Conservation (phyloP, 192 early-diverging fungal genomes). For the Jimgerdemannia flammicorona region DNA sequence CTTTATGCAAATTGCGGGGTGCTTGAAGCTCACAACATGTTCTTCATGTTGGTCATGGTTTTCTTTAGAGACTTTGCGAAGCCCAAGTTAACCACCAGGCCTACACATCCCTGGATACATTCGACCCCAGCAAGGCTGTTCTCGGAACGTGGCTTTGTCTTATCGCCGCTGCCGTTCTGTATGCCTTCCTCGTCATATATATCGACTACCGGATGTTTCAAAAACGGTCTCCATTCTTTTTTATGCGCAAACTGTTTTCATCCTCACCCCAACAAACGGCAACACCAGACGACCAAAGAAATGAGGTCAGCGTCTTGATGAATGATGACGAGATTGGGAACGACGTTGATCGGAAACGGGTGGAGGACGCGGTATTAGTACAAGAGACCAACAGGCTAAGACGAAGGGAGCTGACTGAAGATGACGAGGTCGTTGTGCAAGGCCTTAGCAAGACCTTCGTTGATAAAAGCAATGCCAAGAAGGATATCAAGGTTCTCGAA, state of each 20-base stretch:
- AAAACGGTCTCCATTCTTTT: background rate
- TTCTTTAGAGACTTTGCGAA: slow-evolving; percentile 18
- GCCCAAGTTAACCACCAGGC: slow-evolving; percentile 38
- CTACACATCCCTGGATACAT: slow-evolving; percentile 65
- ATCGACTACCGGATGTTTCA: slow-evolving; percentile 25
- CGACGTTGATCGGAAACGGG: background rate
- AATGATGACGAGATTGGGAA: background rate
- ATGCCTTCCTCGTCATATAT: slow-evolving; percentile 21
- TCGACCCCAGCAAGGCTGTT: slow-evolving; percentile 59
- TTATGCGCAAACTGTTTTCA: background rate
- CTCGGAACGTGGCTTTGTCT: slow-evolving; percentile 64
- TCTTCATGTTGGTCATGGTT: background rate
- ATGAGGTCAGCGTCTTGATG: too few species aligned
- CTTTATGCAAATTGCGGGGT: background rate
- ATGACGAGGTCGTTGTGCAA: slow-evolving; percentile 28
- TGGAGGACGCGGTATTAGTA: slow-evolving; percentile 25
- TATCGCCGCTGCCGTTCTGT: slow-evolving; percentile 50
- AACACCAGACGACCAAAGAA: background rate
- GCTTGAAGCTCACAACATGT: background rate
- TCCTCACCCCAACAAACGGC: background rate
- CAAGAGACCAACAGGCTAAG: slow-evolving; percentile 25
- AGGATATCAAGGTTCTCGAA: slow-evolving; percentile 27
- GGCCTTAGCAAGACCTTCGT: slow-evolving; percentile 24
- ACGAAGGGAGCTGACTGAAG: slow-evolving; percentile 18
- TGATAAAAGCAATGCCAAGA: slow-evolving; percentile 15